Evolutionary conservation across 2,329 filamentous ascomycete genomes (phyloP), one percentile per base, ranked within the genome.

Genomic region (Aspergillus sp.): DNA sequence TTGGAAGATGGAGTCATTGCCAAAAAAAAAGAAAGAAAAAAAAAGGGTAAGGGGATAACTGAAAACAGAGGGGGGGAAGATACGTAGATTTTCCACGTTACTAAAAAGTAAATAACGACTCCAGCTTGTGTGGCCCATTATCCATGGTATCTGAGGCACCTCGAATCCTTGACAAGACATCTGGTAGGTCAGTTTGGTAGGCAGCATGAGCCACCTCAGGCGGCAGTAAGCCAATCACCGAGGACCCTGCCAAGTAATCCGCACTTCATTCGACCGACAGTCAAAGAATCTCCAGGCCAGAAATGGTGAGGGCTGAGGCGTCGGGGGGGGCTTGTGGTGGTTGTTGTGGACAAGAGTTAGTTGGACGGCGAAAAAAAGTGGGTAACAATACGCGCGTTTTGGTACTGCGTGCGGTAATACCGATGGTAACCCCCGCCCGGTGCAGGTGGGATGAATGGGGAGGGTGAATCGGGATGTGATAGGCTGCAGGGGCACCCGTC

Each of bases 131-230:
- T 43, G 53, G 30, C 25, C 38, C 30, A 21, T 45, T 8, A 47
- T 45, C 53, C 39, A 55, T 45, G 39, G 53, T 55, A 41, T 55
- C 52, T 55, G 36, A 55, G 53, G 53, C 13, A 55, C 41, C 47
- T 47, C 25, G n/a, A 55, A 17, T 23, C 38, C 23, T 43, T 41
- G 38, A 55, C 19, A 43, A 21, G 23, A 54, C 19, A 19, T 41
- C 38, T 30, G 38, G 32, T 55, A 30, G 52, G 38, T 30, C 25
- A 55, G 32, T 19, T 19, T 25, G 21, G 51, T 41, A 54, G 38
- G 36, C 51, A 54, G 30, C 9, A 50, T 50, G 47, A 50, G 47
- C 47, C 47, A 50, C 47, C 47, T 50, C 23, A 17, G 15, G 25
- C n/a, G 15, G 47, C 3, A 50, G 25, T 17, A 50, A 28, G 25